These are phyloP conservation scores for Ilyonectria sp. DNA, from an alignment of 2,329 filamentous ascomycete genomes.

Conservation along the genomic window DNA sequence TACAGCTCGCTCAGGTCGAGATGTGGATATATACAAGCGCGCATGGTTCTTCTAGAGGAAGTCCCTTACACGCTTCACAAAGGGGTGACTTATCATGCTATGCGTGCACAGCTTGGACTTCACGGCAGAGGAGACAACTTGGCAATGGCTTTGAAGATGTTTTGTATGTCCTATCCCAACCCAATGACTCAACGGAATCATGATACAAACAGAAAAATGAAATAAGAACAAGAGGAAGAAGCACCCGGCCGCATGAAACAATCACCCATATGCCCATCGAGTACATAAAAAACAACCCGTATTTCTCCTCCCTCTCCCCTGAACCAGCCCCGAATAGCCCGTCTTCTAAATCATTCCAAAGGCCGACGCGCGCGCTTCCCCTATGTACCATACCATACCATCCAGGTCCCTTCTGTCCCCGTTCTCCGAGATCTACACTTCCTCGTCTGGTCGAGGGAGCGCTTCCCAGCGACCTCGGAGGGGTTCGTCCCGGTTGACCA, in stretches of 20 bases:
- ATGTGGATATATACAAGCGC: not conserved
- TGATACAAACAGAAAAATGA: constrained; percentile 48
- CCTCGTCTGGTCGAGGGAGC: constrained; percentile 38
- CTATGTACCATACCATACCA: constrained; percentile 43
- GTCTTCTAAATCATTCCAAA: constrained; percentile 47
- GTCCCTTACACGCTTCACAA: not conserved
- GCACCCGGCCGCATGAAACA: constrained; percentile 38
- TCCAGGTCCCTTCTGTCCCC: constrained; percentile 33
- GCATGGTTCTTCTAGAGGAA: not conserved
- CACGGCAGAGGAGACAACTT: not conserved
- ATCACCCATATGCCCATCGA: constrained; percentile 37
- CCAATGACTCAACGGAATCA: constrained; percentile 46
- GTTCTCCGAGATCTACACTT: constrained; percentile 36
- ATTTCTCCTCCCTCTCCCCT: constrained; percentile 22
- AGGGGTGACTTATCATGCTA: not conserved
- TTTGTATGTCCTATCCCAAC: constrained; percentile 46
- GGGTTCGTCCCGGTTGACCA: constrained; percentile 36
- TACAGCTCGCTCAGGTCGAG: not conserved
- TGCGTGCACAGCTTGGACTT: not conserved
- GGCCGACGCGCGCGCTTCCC: constrained; percentile 42
- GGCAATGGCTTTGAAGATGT: constrained; percentile 38
- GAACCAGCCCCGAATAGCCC: constrained; percentile 33
- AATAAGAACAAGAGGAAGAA: constrained; percentile 37
- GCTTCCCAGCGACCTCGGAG: constrained; percentile 41
- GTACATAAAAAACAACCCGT: constrained; percentile 36